phyloP scores from a whole-genome alignment of 2,329 filamentous ascomycete species.

The Aspergillus floridensis region DNA sequence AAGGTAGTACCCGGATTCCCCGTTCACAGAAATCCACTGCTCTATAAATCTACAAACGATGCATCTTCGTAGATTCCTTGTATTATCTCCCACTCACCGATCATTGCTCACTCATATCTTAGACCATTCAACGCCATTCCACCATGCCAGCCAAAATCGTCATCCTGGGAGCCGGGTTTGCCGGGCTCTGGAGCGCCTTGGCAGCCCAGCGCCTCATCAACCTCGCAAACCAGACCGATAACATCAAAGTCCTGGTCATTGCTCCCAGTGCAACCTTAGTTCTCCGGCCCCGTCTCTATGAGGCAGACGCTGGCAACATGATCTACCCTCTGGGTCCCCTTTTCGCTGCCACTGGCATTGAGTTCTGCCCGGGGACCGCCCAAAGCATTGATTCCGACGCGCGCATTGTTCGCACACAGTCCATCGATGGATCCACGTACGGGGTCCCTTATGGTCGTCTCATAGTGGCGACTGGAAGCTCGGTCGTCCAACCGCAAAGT shows the following conservation, averaged over 20 bases:
- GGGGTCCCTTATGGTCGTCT: constrained; percentile 34
- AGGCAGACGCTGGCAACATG: constrained; percentile 29
- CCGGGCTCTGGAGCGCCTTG: constrained; percentile 40
- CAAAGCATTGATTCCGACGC: constrained; percentile 8
- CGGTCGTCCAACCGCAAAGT: constrained; percentile 25
- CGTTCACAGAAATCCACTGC: too few relatives aligned
- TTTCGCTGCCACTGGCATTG: constrained; percentile 28
- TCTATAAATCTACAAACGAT: too few relatives aligned
- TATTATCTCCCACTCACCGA: too few relatives aligned
- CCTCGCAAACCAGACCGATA: constrained; percentile 15
- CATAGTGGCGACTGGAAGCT: constrained; percentile 39
- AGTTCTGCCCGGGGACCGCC: constrained; percentile 19
- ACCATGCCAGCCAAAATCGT: constrained; percentile 17
- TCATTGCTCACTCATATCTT: too few relatives aligned
- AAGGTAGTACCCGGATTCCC: too few relatives aligned
- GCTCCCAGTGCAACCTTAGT: constrained; percentile 34
- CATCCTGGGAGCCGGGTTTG: constrained; percentile 37
- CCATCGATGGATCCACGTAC: constrained; percentile 2
- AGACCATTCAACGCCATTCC: too few relatives aligned
- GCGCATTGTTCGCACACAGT: constrained; percentile 17
- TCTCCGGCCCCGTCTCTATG: constrained; percentile 37
- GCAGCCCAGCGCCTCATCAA: constrained; percentile 34
- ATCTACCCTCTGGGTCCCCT: constrained; percentile 19
- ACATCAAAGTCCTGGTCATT: constrained; percentile 32
- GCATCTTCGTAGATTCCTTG: too few relatives aligned